These are phyloP conservation scores for Cystobasidiaceae sp. DNA, from an alignment of 1,284 basidiomycete species.

Conservation along the genomic window DNA sequence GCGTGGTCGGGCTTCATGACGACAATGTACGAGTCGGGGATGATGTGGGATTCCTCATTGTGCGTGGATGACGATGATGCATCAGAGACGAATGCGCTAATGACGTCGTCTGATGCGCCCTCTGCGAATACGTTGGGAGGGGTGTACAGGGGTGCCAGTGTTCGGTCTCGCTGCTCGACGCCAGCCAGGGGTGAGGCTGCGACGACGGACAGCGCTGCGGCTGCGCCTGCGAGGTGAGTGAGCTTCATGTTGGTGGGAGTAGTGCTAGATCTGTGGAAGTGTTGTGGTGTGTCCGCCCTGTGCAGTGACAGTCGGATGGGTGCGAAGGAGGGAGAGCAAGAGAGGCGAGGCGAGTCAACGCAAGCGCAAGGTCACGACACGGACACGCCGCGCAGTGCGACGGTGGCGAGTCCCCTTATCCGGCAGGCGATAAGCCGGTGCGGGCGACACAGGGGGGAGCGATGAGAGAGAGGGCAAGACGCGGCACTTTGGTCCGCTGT, in stretches of 20 bases:
- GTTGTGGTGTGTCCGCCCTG: background rate
- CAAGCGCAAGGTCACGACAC: background rate
- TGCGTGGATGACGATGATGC: too few relatives aligned
- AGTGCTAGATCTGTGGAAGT: background rate
- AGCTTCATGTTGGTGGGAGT: conserved; percentile 13
- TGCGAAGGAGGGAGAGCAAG: background rate
- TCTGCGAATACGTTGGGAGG: conserved; percentile 28
- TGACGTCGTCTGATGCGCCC: background rate
- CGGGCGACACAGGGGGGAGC: too few relatives aligned
- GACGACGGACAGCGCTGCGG: background rate
- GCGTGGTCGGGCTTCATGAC: conserved; percentile 68
- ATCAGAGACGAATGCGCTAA: background rate
- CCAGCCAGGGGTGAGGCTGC: conserved; percentile 14
- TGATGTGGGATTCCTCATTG: conserved; percentile 36
- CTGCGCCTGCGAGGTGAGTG: background rate
- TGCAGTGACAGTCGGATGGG: background rate
- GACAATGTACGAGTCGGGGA: conserved; percentile 63
- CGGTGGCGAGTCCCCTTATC: too few relatives aligned
- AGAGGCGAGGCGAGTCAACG: background rate
- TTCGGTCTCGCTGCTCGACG: background rate
- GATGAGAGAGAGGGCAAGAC: too few relatives aligned
- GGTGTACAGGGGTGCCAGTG: conserved; percentile 18
- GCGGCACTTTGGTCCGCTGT: too few relatives aligned
- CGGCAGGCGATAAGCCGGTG: too few relatives aligned
- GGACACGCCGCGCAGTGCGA: background rate